Conservation (phyloP, 2,329 filamentous ascomycete species). For the Rugonectria rugulosa region DNA sequence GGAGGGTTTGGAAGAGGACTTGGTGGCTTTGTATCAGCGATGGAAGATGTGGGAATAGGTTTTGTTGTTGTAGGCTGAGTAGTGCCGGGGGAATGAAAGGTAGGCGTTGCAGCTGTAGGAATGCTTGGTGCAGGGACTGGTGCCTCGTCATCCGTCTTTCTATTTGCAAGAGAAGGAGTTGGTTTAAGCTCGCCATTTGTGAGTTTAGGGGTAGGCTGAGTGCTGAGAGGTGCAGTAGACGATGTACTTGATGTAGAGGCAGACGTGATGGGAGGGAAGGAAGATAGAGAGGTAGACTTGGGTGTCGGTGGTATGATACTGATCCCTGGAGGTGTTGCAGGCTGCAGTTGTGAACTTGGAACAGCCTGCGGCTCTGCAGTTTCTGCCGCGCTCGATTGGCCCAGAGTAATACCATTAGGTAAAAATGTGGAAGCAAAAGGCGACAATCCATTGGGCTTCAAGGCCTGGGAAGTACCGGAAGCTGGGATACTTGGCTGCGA, state of each 20-base stretch:
- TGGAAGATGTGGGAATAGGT: constrained; percentile 3
- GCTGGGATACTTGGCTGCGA: constrained; percentile 7
- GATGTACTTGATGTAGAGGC: constrained; percentile 1
- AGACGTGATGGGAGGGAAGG: constrained; percentile 16
- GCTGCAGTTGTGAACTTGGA: not conserved
- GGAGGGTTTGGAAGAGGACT: constrained; percentile 14
- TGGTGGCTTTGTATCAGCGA: constrained; percentile 7
- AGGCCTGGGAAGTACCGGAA: not conserved
- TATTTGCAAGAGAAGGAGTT: not conserved
- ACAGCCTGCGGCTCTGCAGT: not conserved
- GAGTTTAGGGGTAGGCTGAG: not conserved
- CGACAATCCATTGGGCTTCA: constrained; percentile 5
- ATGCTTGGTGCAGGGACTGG: not conserved
- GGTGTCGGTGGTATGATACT: constrained; percentile 27
- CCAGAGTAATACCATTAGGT: not conserved
- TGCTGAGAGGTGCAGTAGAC: constrained; percentile 1
- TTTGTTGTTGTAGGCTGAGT: constrained; percentile 1
- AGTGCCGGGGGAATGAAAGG: constrained; percentile 16
- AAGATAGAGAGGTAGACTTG: constrained; percentile 21
- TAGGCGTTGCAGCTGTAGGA: constrained; percentile 17
- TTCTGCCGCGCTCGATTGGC: constrained; percentile 8
- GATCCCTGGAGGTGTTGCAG: constrained; percentile 21
- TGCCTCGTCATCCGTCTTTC: not conserved
- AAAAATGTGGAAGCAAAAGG: constrained; percentile 19
- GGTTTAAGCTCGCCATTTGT: not conserved